Percentiles rank a stretch among this genome's conserved stretches.
Conservation (phyloP, 2,329 filamentous ascomycete species). For the Trichophyton verrucosum region DNA sequence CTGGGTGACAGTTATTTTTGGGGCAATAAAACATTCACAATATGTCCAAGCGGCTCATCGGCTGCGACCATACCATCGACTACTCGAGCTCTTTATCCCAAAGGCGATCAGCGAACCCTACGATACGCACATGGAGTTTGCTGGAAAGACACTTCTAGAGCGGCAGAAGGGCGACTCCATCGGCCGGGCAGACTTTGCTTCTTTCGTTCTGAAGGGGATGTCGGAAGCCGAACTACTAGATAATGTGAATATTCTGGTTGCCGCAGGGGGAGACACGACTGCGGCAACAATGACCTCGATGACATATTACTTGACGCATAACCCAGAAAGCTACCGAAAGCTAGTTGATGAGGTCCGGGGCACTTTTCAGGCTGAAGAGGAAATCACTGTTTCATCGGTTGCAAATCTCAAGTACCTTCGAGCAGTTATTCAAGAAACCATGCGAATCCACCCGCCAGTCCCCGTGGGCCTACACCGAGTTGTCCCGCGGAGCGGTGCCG, state of each 20-base stretch:
- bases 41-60: too few relatives aligned
- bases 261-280: background rate
- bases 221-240: too few relatives aligned
- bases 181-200: too few relatives aligned
- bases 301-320: background rate
- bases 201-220: too few relatives aligned
- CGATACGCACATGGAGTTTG: background rate
- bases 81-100: background rate
- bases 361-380: background rate
- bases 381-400: background rate
- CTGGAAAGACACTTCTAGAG: background rate
- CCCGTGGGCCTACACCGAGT: slow-evolving; percentile 14
- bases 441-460: slow-evolving; percentile 17
- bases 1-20: too few relatives aligned
- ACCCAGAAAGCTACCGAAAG: background rate
- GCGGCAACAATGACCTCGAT: background rate
- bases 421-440: slow-evolving; percentile 15
- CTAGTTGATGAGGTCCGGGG: background rate
- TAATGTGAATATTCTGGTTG: too few relatives aligned
- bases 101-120: background rate
- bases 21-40: too few relatives aligned
- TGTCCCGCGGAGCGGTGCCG: slow-evolving; percentile 10
- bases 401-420: slow-evolving; percentile 10
- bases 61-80: too few relatives aligned
- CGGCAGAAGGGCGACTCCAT: background rate